Evolutionary conservation across 352 stramenopile species (phyloP).

Genomic region (Phytophthora sp.): DNA sequence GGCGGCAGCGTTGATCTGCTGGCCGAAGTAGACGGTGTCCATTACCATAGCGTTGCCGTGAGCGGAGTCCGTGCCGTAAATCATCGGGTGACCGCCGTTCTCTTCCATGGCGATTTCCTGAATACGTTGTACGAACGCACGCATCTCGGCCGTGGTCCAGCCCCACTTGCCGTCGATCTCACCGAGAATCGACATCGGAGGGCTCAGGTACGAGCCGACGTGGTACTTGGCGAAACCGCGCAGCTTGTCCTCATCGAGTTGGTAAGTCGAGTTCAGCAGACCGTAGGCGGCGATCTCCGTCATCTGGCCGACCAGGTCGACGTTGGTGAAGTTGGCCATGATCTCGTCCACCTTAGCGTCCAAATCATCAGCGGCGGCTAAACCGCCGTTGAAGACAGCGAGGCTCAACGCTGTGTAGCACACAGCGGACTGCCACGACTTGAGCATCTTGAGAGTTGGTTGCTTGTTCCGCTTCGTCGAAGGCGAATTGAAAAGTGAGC

Average conservation of each 20-base stretch:
- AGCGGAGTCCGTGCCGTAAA: slow-evolving; percentile 89
- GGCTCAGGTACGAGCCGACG: slow-evolving; percentile 88
- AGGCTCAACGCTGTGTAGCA: slow-evolving; percentile 23
- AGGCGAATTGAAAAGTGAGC: slow-evolving; percentile 32
- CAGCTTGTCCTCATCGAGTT: slow-evolving; percentile 59
- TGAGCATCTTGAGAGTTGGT: slow-evolving; percentile 24
- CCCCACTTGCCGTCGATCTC: slow-evolving; percentile 19
- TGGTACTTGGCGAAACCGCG: slow-evolving; percentile 68
- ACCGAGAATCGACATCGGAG: slow-evolving; percentile 13
- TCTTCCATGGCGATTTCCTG: slow-evolving; percentile 79
- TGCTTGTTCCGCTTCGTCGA: slow-evolving; percentile 17
- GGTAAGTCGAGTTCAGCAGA: slow-evolving; percentile 61
- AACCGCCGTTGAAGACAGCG: slow-evolving; percentile 6
- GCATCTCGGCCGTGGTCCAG: slow-evolving; percentile 68
- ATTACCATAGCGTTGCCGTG: slow-evolving; percentile 86
- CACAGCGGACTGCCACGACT: slow-evolving; percentile 22
- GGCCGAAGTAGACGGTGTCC: slow-evolving; percentile 77
- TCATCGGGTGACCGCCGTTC: slow-evolving; percentile 56
- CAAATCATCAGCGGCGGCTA: slow-evolving; percentile 22
- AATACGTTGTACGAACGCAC: slow-evolving; percentile 63
- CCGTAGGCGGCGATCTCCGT: slow-evolving; percentile 83
- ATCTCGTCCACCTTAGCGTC: slow-evolving; percentile 28
- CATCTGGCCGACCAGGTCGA: slow-evolving; percentile 83
- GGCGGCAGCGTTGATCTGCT: slow-evolving; percentile 84
- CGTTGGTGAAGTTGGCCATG: slow-evolving; percentile 28